Conservation (phyloP, 2,329 filamentous ascomycete genomes). For the Penicillium aurantiogriseum region DNA sequence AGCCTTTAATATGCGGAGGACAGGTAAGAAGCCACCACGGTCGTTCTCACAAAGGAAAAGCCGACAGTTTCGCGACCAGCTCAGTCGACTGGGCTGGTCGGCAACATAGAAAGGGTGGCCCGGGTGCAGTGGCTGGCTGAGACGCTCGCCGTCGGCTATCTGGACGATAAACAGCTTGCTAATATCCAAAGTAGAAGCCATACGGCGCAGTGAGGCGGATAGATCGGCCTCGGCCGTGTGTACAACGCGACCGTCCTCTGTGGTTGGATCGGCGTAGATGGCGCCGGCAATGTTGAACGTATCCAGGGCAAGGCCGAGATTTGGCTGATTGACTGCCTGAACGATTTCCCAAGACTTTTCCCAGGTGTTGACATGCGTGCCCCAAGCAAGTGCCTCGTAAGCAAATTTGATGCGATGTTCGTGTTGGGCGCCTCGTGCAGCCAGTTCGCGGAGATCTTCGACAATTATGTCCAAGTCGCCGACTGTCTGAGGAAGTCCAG, state of each 20-base stretch:
- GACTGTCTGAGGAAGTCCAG: not conserved
- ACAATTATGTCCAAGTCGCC: not conserved
- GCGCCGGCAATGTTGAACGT: not conserved
- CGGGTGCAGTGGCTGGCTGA: not conserved
- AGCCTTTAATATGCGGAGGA: not conserved
- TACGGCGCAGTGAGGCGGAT: not conserved
- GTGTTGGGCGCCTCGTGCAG: not conserved
- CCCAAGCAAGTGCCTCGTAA: not conserved
- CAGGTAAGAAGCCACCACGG: not conserved
- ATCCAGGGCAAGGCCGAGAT: not conserved
- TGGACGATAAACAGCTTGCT: not conserved
- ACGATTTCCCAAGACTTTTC: not conserved
- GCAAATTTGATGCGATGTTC: not conserved
- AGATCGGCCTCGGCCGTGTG: not conserved
- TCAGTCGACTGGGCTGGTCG: not conserved
- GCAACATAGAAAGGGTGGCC: not conserved
- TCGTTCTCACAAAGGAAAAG: not conserved
- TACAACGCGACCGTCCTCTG: not conserved
- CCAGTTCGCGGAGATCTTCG: not conserved
- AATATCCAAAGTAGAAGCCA: not conserved
- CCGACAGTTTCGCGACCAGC: not conserved
- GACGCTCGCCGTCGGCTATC: not conserved
- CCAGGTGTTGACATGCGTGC: not conserved
- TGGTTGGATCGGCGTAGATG: not conserved
- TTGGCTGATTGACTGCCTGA: not conserved